Base-by-base conservation (phyloP, 192 early-diverging fungal species). In the Blastocladiella britannica region DNA sequence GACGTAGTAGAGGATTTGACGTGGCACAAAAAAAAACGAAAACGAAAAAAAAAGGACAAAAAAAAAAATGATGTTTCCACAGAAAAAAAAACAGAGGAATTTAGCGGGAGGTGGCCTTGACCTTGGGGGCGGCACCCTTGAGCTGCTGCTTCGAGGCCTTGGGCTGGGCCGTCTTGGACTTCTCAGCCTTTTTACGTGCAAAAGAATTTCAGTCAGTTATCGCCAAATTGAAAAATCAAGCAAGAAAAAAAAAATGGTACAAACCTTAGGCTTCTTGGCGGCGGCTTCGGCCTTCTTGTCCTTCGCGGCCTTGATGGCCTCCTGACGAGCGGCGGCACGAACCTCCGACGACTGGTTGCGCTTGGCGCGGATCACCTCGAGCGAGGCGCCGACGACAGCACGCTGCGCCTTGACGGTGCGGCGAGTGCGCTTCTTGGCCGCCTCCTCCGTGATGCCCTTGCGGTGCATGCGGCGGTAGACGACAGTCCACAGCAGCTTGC, bases 401-500 rank as follows among this genome's bases (percentile, higher is more conserved):
- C 94, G 87, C 74, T 90, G 83, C 75, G 80, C 82, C 86, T 97
- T 95, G 67, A 94, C 88, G 60, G 82, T 78, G 69, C 88, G 86
- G 68, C 84, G 81, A 53, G 86, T 82, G 70, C 88, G 83, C 88
- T 95, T 98, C 86, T 95, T 95, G 72, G 88, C 67, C 29, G 85
- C 80, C 76, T 94, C 92, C 69, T 91, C 88, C 68, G 83, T 85
- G 64, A 89, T 82, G 73, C 92, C 95, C 88, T 98, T 98, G 82
- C 91, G 90, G 83, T 96, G 87, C 69, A 92, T 80, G 77, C 88
- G 91, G 71, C 95, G 88, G 88, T 83, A 95, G 62, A 93, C 83
- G 51, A 81, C 76, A 54, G 95, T 96, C 95, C 95, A 98, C 72
- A 77, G 75, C 64, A 98, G 80, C 81, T 93, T 93, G 67, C 93